Base-by-base conservation (phyloP, 1,284 basidiomycete genomes). In the Porodaedalea pini region DNA sequence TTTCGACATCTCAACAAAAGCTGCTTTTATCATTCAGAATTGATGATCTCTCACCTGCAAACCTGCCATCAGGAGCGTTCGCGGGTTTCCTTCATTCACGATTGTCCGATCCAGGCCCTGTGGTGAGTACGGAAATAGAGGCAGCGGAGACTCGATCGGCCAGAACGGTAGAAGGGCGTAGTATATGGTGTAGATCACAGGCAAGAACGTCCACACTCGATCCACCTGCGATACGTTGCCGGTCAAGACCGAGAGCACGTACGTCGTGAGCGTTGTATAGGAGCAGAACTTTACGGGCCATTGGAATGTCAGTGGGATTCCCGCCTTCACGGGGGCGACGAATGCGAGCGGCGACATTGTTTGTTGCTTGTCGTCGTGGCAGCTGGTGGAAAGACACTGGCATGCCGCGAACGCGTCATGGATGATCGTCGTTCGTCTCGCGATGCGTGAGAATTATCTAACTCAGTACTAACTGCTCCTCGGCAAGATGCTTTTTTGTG, bases 171-270 rank as follows among this genome's bases (percentile, higher is more conserved):
- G 67, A 15, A 90, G 69, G 0, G 88, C 85, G 65, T 85, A 90
- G 65, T 92, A 88, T 0, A 81, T 80, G 0, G 86, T 82, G 69
- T 93, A 94, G 19, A 93, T 76, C 5, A 86, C 79, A 0, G 94
- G 93, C 51, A 92, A 71, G 67, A 94, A 84, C 0, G 88, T 88
- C 87, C 88, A 92, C 17, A 78, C 63, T 13, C 79, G 70, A 65
- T 93, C 90, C 29, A 95, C 92, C 71, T 94, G 92, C 5, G 87
- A 90, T 48, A 92, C 88, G 66, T 95, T 95, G 31, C 82, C 79
- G 0, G 88, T 92, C 29, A 90, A 55, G 21, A 89, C 49, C 6
- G 85, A 87, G 3, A 80, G 66, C 7, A 87, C 62, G 65, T 80
- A 90, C 7, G 80, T 78, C 0, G 68, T 67, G 4, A 68, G 59